Conservation (phyloP, 2,329 filamentous ascomycete genomes). For the Epichloe aotearoae region DNA sequence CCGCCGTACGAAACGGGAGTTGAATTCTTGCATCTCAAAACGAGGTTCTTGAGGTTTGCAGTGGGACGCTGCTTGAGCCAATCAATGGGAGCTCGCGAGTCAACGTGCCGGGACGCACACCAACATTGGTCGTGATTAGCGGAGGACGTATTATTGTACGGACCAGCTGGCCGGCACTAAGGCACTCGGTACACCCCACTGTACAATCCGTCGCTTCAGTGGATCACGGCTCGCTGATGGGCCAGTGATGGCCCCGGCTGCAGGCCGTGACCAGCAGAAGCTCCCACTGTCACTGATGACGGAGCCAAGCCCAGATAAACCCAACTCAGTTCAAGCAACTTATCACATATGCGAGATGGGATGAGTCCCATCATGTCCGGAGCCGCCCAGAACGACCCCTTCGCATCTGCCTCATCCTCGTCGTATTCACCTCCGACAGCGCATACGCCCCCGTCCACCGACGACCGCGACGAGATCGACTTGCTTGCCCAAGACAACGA, state of each 20-base stretch:
- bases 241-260: no score
- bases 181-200: no score
- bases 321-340: background rate
- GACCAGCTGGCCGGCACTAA: no score
- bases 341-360: slow-evolving; percentile 16
- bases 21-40: no score
- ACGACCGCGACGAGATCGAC: slow-evolving; percentile 33
- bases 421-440: slow-evolving; percentile 15
- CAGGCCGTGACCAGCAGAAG: background rate
- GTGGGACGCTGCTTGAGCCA: background rate
- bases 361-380: slow-evolving; percentile 29
- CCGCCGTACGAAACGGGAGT: no score
- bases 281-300: background rate
- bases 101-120: no score
- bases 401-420: slow-evolving; percentile 23
- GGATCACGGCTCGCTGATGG: background rate
- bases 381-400: slow-evolving; percentile 20
- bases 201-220: no score
- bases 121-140: no score
- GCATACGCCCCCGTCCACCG: slow-evolving; percentile 15
- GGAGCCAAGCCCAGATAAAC: background rate
- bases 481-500: slow-evolving; percentile 22
- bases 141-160: no score
- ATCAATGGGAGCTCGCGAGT: background rate
- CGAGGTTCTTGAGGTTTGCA: background rate